Evolutionary conservation across 805 yeast genomes (phyloP).

Genomic region (Hanseniaspora guilliermondii): DNA sequence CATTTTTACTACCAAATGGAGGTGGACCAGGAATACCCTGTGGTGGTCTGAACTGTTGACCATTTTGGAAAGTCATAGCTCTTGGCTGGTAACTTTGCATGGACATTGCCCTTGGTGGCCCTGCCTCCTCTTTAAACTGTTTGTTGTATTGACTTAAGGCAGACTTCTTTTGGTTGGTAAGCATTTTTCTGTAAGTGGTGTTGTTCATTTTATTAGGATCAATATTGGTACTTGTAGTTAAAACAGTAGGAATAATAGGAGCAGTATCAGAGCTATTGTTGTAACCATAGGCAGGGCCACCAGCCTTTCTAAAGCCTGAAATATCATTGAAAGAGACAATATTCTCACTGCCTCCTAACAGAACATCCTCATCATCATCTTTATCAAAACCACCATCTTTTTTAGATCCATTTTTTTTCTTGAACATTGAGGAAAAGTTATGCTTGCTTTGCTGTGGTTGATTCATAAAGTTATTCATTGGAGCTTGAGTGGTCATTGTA

Average conservation of each 20-base stretch:
- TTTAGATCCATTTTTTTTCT: constrained; percentile 3
- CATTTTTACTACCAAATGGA: constrained; percentile 30
- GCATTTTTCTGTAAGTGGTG: constrained; percentile 55
- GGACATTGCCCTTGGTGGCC: constrained; percentile 27
- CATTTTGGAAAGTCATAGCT: constrained; percentile 25
- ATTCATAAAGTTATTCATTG: constrained; percentile 1
- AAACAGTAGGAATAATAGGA: constrained; percentile 63
- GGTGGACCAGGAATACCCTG: constrained; percentile 28
- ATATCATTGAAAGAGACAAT: constrained; percentile 52
- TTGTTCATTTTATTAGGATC: constrained; percentile 31
- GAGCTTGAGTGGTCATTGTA: not conserved
- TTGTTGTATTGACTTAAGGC: constrained; percentile 30
- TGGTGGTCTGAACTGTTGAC: constrained; percentile 15
- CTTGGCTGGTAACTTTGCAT: constrained; percentile 18
- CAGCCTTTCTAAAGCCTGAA: constrained; percentile 50
- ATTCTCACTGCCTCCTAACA: constrained; percentile 27
- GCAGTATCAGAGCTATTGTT: constrained; percentile 42
- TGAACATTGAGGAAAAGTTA: constrained; percentile 9
- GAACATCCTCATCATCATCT: constrained; percentile 28
- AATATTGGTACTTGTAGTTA: constrained; percentile 24
- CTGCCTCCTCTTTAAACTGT: constrained; percentile 11
- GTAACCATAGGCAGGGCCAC: constrained; percentile 44
- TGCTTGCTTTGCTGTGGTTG: not conserved
- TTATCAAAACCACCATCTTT: constrained; percentile 17
- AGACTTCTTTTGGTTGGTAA: constrained; percentile 54